Evolutionary conservation across 2,329 filamentous ascomycete species (phyloP), one percentile per base, ranked within the genome.

Genomic region (Colletotrichum australisinense): DNA sequence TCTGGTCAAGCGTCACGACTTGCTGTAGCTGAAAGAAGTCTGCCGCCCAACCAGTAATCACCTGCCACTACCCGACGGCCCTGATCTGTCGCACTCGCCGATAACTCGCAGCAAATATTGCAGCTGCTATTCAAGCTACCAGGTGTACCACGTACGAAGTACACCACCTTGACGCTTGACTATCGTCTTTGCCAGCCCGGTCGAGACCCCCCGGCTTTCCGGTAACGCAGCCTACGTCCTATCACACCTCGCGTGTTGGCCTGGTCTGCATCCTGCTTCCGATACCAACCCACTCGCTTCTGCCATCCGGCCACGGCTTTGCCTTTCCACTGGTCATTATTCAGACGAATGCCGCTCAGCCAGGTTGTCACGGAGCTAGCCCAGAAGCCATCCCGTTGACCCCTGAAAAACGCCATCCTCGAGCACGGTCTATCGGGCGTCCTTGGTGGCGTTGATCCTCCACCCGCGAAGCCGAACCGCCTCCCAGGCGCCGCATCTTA

Each of bases 401-500:
- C 73, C 73, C 70, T 75, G 73, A 69, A 63, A 28, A 67, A 42
- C 72, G 70, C 66, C 49, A 60, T 64, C 57, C 38, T 63, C 19
- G 42, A 59, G 66, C 71, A 74, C 57, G 52, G 66, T 60, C 58
- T 74, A 53, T 58, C 67, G 26, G 59, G 38, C 58, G 70, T 30
- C 30, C 63, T 63, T 52, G 19, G 72, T 73, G 72, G 72, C 72
- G 72, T 46, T 74, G 58, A 58, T 60, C 62, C 69, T 73, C 63
- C 32, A 64, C 70, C 68, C 56, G 53, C 57, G 49, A 63, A 72
- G 58, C 71, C 70, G 63, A 74, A 71, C 69, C 70, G 70, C 73
- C 71, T 69, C 67, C 59, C 63, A 57, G 60, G 26, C 68, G 74
- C 74, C 74, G 74, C 74, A 75, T 75, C 72, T 75, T 75, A 73